phyloP scores from a whole-genome alignment of 208 protist species.

The Crithidia acanthocephali region DNA sequence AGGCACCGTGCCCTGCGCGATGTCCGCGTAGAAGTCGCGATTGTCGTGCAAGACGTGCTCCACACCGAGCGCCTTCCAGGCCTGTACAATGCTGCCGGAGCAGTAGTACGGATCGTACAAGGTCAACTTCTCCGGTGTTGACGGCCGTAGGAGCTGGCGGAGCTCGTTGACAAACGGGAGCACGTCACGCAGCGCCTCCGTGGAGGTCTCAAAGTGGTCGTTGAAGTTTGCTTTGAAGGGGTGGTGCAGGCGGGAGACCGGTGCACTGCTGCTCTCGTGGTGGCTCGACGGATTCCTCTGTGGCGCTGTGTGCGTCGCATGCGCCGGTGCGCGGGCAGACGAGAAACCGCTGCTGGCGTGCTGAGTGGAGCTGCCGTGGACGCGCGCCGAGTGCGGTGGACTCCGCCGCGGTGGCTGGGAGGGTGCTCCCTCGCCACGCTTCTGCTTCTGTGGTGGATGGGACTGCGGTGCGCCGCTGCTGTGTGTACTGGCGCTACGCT shows the following conservation, averaged over 20 bases:
- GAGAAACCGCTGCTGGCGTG: too few species aligned
- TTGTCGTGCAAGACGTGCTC: slow-evolving; percentile 83
- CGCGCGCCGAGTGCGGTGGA: too few species aligned
- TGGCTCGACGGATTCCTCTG: neutral
- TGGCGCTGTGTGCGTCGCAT: neutral
- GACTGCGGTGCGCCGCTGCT: neutral
- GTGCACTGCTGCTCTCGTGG: neutral
- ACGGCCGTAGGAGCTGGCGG: slow-evolving; percentile 58
- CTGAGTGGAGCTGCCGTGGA: too few species aligned
- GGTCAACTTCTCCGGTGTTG: slow-evolving; percentile 50
- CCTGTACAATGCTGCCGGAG: slow-evolving; percentile 52
- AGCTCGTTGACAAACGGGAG: slow-evolving; percentile 55
- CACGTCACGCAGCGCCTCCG: slow-evolving; percentile 59
- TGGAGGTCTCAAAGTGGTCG: slow-evolving; percentile 86
- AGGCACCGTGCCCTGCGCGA: slow-evolving; percentile 50
- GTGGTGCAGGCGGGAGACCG: slow-evolving; percentile 25
- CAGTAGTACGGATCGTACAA: slow-evolving; percentile 93
- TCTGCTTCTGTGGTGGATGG: neutral
- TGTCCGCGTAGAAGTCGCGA: slow-evolving; percentile 83
- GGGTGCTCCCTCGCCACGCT: neutral
- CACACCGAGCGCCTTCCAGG: slow-evolving; percentile 63
- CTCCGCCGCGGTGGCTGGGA: neutral
- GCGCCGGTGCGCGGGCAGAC: neutral
- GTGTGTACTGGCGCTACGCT: neutral
- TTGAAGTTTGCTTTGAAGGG: slow-evolving; percentile 76